These are phyloP conservation scores for Aspergillus fumigatiaffinis DNA, from an alignment of 2,329 filamentous ascomycete species.

Conservation along the genomic window DNA sequence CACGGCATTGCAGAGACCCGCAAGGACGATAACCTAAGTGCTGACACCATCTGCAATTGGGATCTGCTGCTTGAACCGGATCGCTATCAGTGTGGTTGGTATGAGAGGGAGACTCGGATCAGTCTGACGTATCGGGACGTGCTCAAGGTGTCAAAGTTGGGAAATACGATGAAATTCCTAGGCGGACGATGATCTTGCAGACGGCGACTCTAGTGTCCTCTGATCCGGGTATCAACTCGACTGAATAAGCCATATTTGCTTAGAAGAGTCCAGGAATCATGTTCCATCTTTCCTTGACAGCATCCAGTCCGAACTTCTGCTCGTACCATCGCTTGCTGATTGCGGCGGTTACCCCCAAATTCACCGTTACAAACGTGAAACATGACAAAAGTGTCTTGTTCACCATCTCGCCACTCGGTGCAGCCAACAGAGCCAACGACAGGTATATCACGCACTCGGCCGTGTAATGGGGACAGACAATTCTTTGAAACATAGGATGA, in stretches of 20 bases:
- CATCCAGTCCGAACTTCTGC: conserved; percentile 66
- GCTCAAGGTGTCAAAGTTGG: conserved; percentile 70
- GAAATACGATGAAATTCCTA: conserved; percentile 60
- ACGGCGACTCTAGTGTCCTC: background rate
- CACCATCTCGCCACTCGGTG: conserved; percentile 60
- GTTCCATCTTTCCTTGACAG: conserved; percentile 62
- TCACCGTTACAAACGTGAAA: conserved; percentile 68
- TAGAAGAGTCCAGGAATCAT: conserved; percentile 63
- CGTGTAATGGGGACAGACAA: conserved; percentile 87
- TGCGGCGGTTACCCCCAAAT: conserved; percentile 76
- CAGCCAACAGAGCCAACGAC: conserved; percentile 68
- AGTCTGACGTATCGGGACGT: conserved; percentile 77
- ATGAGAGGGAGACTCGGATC: conserved; percentile 49
- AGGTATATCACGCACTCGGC: conserved; percentile 83
- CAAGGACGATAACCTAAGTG: conserved; percentile 62
- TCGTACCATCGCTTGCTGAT: conserved; percentile 77
- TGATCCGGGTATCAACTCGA: background rate
- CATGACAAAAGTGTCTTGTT: conserved; percentile 72
- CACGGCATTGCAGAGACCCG: conserved; percentile 56
- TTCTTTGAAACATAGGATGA: conserved; percentile 64
- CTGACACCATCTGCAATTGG: conserved; percentile 55
- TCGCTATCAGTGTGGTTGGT: conserved; percentile 39
- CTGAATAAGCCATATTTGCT: background rate
- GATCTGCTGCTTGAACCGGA: conserved; percentile 45
- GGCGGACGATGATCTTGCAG: conserved; percentile 20